A percentile compares a stretch with the other conserved stretches of the same genome.
Evolutionary conservation across 176 grass and related monocot genomes (phyloP).

Genomic region (Oryza meyeriana): DNA sequence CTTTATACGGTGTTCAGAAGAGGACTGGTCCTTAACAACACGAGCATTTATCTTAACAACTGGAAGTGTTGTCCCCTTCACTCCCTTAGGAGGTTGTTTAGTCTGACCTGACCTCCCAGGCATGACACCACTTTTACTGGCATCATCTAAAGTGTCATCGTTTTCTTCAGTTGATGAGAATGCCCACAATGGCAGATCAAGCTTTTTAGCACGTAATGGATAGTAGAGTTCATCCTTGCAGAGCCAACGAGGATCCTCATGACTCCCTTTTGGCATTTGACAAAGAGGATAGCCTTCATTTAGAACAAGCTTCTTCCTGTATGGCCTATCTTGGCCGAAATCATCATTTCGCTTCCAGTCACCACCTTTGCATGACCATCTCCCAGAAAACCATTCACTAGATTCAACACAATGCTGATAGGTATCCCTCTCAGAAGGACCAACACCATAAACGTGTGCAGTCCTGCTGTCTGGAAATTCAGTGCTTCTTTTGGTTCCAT

Average conservation of each 20-base stretch:
- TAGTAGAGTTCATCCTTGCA: constrained; percentile 72
- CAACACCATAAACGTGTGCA: constrained; percentile 29
- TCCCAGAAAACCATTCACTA: constrained; percentile 81
- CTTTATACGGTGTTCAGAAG: constrained; percentile 57
- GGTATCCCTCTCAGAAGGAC: constrained; percentile 34
- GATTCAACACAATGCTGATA: constrained; percentile 37
- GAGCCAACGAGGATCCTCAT: constrained; percentile 70
- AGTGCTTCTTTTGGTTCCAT: constrained; percentile 37
- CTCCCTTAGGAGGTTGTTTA: constrained; percentile 55
- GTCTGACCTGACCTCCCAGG: constrained; percentile 48
- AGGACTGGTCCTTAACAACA: constrained; percentile 69
- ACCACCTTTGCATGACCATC: constrained; percentile 87
- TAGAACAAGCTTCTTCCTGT: constrained; percentile 75
- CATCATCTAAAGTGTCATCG: constrained; percentile 51
- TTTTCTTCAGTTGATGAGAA: constrained; percentile 79
- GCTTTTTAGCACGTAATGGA: constrained; percentile 56
- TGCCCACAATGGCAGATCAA: constrained; percentile 78
- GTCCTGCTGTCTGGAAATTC: constrained; percentile 34
- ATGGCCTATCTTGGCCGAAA: constrained; percentile 57
- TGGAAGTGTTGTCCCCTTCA: constrained; percentile 71
- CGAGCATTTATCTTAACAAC: constrained; percentile 90
- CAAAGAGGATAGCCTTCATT: constrained; percentile 88
- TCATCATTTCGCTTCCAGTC: constrained; percentile 97
- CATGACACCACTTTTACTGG: constrained; percentile 47
- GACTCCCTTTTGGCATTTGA: constrained; percentile 68